Conservation (phyloP, 1,284 basidiomycete genomes). For the Ustilago loliicola region DNA sequence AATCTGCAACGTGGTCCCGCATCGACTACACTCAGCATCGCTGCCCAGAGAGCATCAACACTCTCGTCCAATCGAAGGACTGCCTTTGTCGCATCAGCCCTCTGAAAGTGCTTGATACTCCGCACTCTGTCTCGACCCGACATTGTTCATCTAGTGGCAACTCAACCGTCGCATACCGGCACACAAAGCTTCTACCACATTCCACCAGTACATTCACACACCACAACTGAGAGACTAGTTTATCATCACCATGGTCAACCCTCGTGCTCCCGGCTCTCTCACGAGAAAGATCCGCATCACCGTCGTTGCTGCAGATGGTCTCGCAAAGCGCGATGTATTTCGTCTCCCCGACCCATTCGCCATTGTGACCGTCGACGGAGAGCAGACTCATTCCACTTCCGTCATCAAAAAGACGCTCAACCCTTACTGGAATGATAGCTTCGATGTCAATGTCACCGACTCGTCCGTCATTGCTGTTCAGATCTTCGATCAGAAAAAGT, state of each 20-base stretch:
- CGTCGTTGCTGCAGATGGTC: slow-evolving; percentile 69
- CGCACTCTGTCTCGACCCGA: not conserved
- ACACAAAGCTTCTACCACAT: not conserved
- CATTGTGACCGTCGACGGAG: slow-evolving; percentile 92
- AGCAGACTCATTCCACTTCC: slow-evolving; percentile 90
- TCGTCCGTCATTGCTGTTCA: slow-evolving; percentile 91
- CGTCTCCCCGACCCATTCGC: slow-evolving; percentile 94
- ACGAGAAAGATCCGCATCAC: slow-evolving; percentile 67
- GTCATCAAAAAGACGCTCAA: slow-evolving; percentile 71
- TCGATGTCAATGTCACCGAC: slow-evolving; percentile 80
- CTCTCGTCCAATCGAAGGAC: not conserved
- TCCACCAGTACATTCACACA: not conserved
- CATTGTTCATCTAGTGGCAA: not conserved
- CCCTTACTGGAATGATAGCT: slow-evolving; percentile 70
- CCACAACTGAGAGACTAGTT: not conserved
- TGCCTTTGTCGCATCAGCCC: not conserved
- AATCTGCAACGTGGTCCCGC: not conserved
- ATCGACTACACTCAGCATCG: not conserved
- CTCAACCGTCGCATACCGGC: not conserved
- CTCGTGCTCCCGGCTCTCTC: slow-evolving; percentile 58
- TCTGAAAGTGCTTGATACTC: not conserved
- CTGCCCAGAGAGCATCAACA: not conserved
- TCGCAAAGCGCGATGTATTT: slow-evolving; percentile 68
- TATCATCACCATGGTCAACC: slow-evolving; percentile 58
- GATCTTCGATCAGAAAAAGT: slow-evolving; percentile 97